Evolutionary conservation across 768 basidiomycete genomes (phyloP).

Genomic region (Hygrophorus pudorinus): DNA sequence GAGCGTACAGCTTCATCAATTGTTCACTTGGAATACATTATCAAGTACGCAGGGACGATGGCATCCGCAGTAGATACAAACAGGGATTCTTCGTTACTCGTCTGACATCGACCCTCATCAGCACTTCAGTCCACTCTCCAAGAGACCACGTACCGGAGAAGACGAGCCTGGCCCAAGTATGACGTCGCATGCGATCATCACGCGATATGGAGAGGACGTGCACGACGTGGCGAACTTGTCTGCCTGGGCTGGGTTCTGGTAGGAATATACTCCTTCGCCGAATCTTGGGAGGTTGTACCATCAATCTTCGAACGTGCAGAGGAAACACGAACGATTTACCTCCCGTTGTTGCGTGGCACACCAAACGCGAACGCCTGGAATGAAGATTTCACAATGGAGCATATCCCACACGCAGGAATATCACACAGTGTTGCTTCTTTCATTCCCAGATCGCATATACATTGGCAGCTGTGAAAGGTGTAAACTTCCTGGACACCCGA

Average conservation of each 20-base stretch:
- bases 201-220: constrained; percentile 55
- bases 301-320: constrained; percentile 4
- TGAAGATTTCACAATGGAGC: constrained; percentile 44
- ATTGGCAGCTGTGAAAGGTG: constrained; percentile 55
- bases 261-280: constrained; percentile 56
- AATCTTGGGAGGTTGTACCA: constrained; percentile 26
- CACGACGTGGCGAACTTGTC: constrained; percentile 58
- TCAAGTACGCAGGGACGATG: constrained; percentile 46
- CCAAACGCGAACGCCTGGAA: constrained; percentile 54
- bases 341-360: constrained; percentile 37
- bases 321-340: constrained; percentile 31
- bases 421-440: constrained; percentile 41
- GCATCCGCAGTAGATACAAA: constrained; percentile 46
- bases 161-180: constrained; percentile 28
- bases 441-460: constrained; percentile 58
- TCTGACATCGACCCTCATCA: constrained; percentile 3
- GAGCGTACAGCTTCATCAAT: background rate
- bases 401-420: constrained; percentile 58
- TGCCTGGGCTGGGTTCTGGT: constrained; percentile 46
- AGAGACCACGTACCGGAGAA: constrained; percentile 18
- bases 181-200: constrained; percentile 52
- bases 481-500: constrained; percentile 31
- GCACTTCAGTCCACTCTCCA: background rate
- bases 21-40: constrained; percentile 40
- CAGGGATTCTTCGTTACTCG: constrained; percentile 37